A percentile compares a stretch with the other conserved stretches of the same genome.
These are phyloP conservation scores for Dicorynia guianensis DNA, from an alignment of 306 rosid species.

Conservation along the genomic window DNA sequence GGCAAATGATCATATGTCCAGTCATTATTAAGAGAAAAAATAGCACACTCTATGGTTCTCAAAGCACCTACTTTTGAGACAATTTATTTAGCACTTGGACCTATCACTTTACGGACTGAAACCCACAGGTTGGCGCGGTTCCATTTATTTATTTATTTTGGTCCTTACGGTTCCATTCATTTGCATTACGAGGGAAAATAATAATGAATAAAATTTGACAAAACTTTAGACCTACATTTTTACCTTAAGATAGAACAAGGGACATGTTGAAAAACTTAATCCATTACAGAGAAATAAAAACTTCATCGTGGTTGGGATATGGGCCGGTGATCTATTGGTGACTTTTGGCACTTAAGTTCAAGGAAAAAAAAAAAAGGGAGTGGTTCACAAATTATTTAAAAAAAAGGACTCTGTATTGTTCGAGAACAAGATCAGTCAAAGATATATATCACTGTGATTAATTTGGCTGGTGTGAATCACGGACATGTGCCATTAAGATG, in stretches of 20 bases:
- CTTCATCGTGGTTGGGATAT: constrained; percentile 23
- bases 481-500: constrained; percentile 42
- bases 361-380: neutral
- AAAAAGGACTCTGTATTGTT: neutral
- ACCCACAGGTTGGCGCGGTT: constrained; percentile 50
- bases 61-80: constrained; percentile 53
- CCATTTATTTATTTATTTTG: constrained; percentile 42
- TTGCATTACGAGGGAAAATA: constrained; percentile 11
- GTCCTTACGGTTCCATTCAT: constrained; percentile 39
- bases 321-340: neutral
- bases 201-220: neutral
- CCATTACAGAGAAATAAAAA: constrained; percentile 21
- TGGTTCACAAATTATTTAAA: neutral
- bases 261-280: constrained; percentile 28
- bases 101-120: constrained; percentile 50
- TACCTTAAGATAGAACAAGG: constrained; percentile 26
- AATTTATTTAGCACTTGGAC: constrained; percentile 49
- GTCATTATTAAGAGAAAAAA: constrained; percentile 44
- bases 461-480: constrained; percentile 20
- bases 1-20: constrained; percentile 40
- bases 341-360: constrained; percentile 13
- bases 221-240: constrained; percentile 27
- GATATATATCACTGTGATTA: constrained; percentile 27
- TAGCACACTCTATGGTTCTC: constrained; percentile 34
- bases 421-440: constrained; percentile 35